Percentiles rank a stretch among this genome's conserved stretches.
These are phyloP conservation scores for Phytophthora constricta DNA, from an alignment of 352 stramenopile species.

Conservation along the genomic window DNA sequence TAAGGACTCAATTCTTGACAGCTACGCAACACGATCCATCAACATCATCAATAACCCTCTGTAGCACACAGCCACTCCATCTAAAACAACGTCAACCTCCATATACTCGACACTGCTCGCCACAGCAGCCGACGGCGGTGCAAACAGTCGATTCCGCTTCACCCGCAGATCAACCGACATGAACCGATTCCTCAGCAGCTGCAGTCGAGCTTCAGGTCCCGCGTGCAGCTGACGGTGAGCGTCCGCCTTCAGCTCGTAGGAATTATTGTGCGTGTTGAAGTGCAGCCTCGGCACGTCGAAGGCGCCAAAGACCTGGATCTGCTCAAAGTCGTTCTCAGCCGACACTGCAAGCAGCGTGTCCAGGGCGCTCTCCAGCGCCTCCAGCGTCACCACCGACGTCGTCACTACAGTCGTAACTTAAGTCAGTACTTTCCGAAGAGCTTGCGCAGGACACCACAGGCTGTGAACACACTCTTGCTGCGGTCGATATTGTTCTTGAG, in stretches of 20 bases:
- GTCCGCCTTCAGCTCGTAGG: constrained; percentile 77
- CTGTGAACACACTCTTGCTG: constrained; percentile 70
- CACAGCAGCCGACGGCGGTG: constrained; percentile 60
- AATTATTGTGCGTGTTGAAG: constrained; percentile 69
- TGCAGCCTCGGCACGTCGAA: constrained; percentile 76
- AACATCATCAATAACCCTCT: not conserved
- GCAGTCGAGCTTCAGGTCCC: constrained; percentile 57
- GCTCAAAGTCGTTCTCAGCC: constrained; percentile 80
- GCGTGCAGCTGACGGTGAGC: constrained; percentile 64
- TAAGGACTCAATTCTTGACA: constrained; percentile 90
- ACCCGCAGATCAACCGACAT: constrained; percentile 73
- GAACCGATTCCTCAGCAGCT: constrained; percentile 77
- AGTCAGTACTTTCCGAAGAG: not conserved
- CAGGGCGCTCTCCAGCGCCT: constrained; percentile 82
- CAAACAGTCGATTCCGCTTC: constrained; percentile 86
- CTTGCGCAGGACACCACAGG: not conserved
- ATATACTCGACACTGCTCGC: constrained; percentile 75
- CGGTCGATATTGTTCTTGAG: constrained; percentile 92
- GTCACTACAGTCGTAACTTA: constrained; percentile 55
- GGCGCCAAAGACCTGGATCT: constrained; percentile 85
- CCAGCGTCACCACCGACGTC: constrained; percentile 83
- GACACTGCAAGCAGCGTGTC: constrained; percentile 85
- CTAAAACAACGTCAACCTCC: constrained; percentile 44
- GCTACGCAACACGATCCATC: constrained; percentile 28
- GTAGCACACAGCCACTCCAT: not conserved